phyloP scores from a whole-genome alignment of 179 eudicot genomes.

The Spinacia oleracea region DNA sequence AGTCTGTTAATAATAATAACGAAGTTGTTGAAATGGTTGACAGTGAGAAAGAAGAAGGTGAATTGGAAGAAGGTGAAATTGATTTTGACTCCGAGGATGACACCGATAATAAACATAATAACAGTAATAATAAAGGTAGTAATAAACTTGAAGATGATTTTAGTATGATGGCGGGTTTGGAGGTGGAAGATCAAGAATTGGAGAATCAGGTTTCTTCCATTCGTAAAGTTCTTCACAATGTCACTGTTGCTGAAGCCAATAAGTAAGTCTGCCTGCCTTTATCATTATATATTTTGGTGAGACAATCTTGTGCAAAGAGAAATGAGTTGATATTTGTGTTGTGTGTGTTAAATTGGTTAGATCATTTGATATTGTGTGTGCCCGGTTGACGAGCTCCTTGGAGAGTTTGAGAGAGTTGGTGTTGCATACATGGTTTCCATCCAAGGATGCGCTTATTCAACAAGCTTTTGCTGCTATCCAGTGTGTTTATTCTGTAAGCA shows the following conservation, averaged over 20 bases:
- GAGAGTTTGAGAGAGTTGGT: constrained; percentile 54
- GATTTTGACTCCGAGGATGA: constrained; percentile 55
- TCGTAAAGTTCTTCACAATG: constrained; percentile 55
- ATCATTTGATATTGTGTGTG: constrained; percentile 62
- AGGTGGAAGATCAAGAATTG: constrained; percentile 43
- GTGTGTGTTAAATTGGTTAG: constrained; percentile 39
- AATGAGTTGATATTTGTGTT: no score
- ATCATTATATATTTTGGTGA: no score
- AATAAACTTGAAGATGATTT: constrained; percentile 18
- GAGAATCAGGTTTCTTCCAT: constrained; percentile 53
- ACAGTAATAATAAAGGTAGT: background rate
- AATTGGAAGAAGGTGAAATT: constrained; percentile 84
- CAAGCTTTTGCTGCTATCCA: constrained; percentile 57
- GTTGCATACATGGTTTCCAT: constrained; percentile 45
- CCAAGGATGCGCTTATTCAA: constrained; percentile 56
- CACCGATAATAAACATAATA: background rate
- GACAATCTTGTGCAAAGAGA: no score
- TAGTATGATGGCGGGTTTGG: constrained; percentile 20
- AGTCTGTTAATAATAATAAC: constrained; percentile 8
- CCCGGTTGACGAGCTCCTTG: constrained; percentile 46
- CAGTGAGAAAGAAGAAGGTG: constrained; percentile 73
- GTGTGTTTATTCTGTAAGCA: constrained; percentile 61
- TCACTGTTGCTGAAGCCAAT: constrained; percentile 50
- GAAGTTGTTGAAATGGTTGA: constrained; percentile 36
- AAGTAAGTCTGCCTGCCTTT: constrained; percentile 50